Evolutionary conservation across 805 yeast species (phyloP), one percentile per base, ranked within the genome.

Genomic region (Wickerhamiella azymoides): DNA sequence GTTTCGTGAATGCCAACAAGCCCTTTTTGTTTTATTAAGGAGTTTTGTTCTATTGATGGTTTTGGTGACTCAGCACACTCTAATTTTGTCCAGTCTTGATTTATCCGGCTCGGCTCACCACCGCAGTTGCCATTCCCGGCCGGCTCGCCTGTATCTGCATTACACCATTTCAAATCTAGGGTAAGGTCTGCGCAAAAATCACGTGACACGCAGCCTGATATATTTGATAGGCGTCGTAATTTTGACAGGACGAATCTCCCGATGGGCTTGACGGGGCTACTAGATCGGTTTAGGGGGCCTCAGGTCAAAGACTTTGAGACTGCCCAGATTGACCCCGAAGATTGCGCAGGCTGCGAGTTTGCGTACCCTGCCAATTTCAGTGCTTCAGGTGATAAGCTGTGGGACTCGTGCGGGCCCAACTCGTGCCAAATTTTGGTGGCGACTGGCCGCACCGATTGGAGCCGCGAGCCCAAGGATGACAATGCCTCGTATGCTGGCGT

Each of bases 401-500:
- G 82, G 75, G 79, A 80, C 48, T 70, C 88, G 5, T 77, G 94
- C 0, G 72, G 71, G 50, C 77, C 82, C 1, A 77, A 76, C 38
- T 79, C 77, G 2, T 57, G 80, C 19, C 96, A 88, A 53, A 65
- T 85, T 18, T 63, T 89, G 28, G 78, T 88, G 0, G 81, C 95
- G 2, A 86, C 96, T 0, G 93, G 92, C 10, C 77, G 78, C 53
- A 59, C 73, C 0, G 94, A 89, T 62, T 89, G 98, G 98, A 66
- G 64, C 13, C 89, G 76, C 50, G 82, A 82, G 56, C 84, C 94
- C 2, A 67, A 71, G 8, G 66, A 69, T 9, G 57, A 54, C 28
- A 21, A 39, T 2, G 47, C 39, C 18, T 2, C 26, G 18, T 56
- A 56, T 54, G 58, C 57, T 10, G 39, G 33, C 5, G 54, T 52